Base-by-base conservation (phyloP, 148 eudicot genomes). In the Amaranthus hypochondriacus region DNA sequence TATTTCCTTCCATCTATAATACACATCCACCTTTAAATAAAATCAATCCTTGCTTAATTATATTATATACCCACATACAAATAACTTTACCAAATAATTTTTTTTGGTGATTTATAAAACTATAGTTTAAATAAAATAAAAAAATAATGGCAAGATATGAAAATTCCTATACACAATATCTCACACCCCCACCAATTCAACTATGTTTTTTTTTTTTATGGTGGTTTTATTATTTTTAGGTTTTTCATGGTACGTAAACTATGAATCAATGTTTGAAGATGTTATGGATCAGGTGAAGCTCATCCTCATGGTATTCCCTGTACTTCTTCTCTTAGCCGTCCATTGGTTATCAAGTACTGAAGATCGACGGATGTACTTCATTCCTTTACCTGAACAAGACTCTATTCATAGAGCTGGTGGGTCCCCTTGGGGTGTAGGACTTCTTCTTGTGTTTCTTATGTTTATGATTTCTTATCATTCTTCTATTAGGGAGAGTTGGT, bases 391-490 rank as follows among this genome's bases (percentile, higher is more conserved):
- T 2, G 91, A 87, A 54, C 83, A 69, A 67, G 90, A 89, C 14
- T 75, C 87, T 0, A 69, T 87, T 10, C 91, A 89, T 69, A 67
- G 89, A 14, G 89, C 84, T 2, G 93, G 97, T 48, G 93, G 91
- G 6, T 89, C 97, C 6, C 93, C 97, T 0, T 79, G 88, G 83
- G 93, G 93, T 9, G 85, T 91, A 6, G 91, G 82, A 1, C 54
- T 86, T 43, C 46, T 91, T 44, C 87, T 91, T 2, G 64, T 89
- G 28, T 84, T 91, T 51, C 93, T 91, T 13, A 59, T 89, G 56
- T 83, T 76, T 69, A 87, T 89, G 91, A 78, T 91, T 68, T 87
- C 88, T 77, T 82, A 83, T 71, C 97, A 87, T 61, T 68, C 88
- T 80, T 84, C 88, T 70, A 62, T 82, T 43, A 86, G 78, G 49